phyloP scores from a whole-genome alignment of 306 rosid genomes.

The Acacia melanoxylon region DNA sequence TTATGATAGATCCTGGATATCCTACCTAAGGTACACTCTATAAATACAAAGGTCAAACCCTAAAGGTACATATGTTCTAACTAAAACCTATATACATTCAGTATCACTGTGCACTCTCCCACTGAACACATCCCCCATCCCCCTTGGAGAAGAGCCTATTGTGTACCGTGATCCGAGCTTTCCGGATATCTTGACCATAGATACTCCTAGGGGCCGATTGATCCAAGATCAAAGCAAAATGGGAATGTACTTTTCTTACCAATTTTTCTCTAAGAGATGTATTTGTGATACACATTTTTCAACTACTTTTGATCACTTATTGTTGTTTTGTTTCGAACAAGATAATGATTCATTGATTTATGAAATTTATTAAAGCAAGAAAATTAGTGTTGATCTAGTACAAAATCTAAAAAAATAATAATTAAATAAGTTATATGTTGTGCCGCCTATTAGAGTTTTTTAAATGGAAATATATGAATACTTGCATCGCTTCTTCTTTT shows the following conservation, averaged over 20 bases:
- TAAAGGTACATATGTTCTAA: too few species aligned
- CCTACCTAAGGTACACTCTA: too few species aligned
- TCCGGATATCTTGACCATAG: too few species aligned
- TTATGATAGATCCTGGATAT: too few species aligned
- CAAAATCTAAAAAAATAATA: not conserved
- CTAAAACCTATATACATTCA: too few species aligned
- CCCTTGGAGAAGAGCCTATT: too few species aligned
- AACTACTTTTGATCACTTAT: not conserved
- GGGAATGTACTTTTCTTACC: not conserved
- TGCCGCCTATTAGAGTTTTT: not conserved
- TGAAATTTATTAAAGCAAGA: not conserved
- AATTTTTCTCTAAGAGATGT: not conserved
- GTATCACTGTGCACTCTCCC: too few species aligned
- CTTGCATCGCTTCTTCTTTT: not conserved
- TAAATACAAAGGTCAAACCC: too few species aligned
- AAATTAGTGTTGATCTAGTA: not conserved
- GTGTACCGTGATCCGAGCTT: too few species aligned
- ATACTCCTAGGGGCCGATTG: too few species aligned
- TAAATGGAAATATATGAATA: not conserved
- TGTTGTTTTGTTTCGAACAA: constrained; percentile 2
- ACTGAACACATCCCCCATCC: too few species aligned
- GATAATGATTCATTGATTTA: not conserved
- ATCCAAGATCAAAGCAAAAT: too few species aligned
- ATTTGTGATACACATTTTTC: not conserved
- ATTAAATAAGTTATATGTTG: not conserved